Base-by-base conservation (phyloP, 495 filamentous ascomycete species). In the Neurospora sp. region DNA sequence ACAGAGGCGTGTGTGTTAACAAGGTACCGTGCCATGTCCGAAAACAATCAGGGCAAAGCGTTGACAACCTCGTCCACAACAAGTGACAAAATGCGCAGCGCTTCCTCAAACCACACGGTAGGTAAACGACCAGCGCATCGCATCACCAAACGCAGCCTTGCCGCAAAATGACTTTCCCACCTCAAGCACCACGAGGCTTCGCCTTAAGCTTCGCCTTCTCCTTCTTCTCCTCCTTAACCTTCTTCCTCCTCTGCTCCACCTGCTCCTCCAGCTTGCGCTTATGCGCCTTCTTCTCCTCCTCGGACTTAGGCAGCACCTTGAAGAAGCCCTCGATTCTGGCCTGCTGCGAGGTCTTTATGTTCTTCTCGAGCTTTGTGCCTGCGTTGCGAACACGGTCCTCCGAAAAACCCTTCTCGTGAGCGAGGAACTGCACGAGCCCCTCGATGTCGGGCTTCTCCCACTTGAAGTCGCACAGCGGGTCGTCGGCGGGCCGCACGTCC, bases 291-390 rank as follows among this genome's bases (percentile, higher is more conserved):
- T 94, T 90, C 83, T 98, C 91, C 71, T 90, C 91, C 14, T 93
- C 91, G 4, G 94, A 93, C 84, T 92, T 94, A 66, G 92, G 92
- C n/a, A 97, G 81, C 14, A 93, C 90, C 83, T 97, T 97, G 88
- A 99, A 99, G 84, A 99, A 99, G 16, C 97, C 95, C 78, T 97
- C 94, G n/a, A 99, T 82, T 38, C 96, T 89, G 5, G 92, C 89
- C 81, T 99, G 96, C 81, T 98, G 96, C 16, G 90, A 89, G 37
- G 86, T 90, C 86, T 97, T 98, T 71, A 96, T 83, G 73, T 92
- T 94, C 86, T 98, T 99, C 78, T 89, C 86, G 48, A 99, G 84
- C 42, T 92, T 88, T 1, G 86, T 86, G 3, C 91, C 94, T 18
- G 87, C 95, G 54, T 84, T 88, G 39, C 93, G 89, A 23, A 99